These are phyloP conservation scores for Mimosa pudica DNA, from an alignment of 306 rosid genomes.

Conservation along the genomic window DNA sequence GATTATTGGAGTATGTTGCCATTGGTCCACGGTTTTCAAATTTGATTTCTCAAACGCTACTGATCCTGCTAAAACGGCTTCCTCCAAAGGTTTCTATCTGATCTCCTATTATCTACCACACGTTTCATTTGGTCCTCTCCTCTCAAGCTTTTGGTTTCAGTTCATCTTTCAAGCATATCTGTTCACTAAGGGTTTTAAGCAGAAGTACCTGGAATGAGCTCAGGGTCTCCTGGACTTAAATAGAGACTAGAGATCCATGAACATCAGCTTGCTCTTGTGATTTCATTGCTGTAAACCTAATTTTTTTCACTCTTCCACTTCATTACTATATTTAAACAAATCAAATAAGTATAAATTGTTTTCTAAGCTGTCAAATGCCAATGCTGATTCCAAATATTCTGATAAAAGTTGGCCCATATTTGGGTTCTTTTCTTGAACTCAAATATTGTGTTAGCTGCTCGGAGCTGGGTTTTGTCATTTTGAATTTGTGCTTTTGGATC, in stretches of 20 bases:
- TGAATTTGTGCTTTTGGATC: constrained; percentile 20
- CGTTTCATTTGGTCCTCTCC: background rate
- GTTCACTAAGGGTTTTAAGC: constrained; percentile 3
- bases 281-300: constrained; percentile 8
- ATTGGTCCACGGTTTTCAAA: constrained; percentile 98
- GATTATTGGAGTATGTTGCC: constrained; percentile 84
- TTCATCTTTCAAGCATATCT: constrained; percentile 32
- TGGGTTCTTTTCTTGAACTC: background rate
- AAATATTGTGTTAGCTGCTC: constrained; percentile 18
- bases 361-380: constrained; percentile 8
- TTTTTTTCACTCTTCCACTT: background rate
- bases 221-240: background rate
- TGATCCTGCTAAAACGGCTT: constrained; percentile 84
- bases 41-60: constrained; percentile 76
- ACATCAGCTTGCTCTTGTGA: constrained; percentile 15
- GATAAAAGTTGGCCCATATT: background rate
- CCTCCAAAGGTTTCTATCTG: constrained; percentile 81
- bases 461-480: constrained; percentile 19
- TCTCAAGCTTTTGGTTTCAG: background rate
- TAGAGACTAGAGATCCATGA: background rate
- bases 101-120: constrained; percentile 15
- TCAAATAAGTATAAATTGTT: constrained; percentile 5
- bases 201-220: constrained; percentile 11
- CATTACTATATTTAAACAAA: background rate
- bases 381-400: constrained; percentile 11